A percentile compares a stretch with the other conserved stretches of the same genome.
Evolutionary conservation across 345 rosid genomes (phyloP).

Genomic region (Durio zibethinus): DNA sequence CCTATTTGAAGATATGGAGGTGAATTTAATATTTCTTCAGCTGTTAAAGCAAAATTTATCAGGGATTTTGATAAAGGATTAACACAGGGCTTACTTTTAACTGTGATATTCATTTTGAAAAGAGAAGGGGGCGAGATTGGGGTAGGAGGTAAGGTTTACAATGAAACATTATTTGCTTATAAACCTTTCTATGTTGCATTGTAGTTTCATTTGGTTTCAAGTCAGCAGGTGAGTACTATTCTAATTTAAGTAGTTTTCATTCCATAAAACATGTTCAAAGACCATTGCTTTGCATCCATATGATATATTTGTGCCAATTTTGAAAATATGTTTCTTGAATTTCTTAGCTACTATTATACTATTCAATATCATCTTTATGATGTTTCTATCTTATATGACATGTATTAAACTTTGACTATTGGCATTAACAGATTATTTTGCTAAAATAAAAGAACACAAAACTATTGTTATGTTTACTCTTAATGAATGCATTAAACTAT

Average conservation of each 20-base stretch:
- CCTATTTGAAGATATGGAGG: slow-evolving; percentile 82
- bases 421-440: not conserved
- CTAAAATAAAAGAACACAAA: not conserved
- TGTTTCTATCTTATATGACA: too few species aligned
- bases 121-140: not conserved
- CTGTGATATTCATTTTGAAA: not conserved
- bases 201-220: slow-evolving; percentile 95
- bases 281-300: slow-evolving; percentile 95
- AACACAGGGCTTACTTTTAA: slow-evolving; percentile 55
- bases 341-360: not conserved
- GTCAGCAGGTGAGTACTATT: slow-evolving; percentile 84
- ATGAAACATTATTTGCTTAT: slow-evolving; percentile 8
- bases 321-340: not conserved
- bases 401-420: not conserved
- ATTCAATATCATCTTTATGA: not conserved
- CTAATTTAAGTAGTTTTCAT: slow-evolving; percentile 81
- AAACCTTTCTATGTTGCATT: slow-evolving; percentile 3
- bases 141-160: not conserved
- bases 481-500: too few species aligned
- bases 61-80: slow-evolving; percentile 84
- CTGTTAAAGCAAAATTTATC: slow-evolving; percentile 71
- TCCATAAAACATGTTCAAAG: slow-evolving; percentile 49
- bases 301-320: slow-evolving; percentile 17
- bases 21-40: slow-evolving; percentile 64
- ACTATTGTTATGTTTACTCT: too few species aligned